Base-by-base conservation (phyloP, 768 basidiomycete genomes). In the Rhodotorula taiwanensis region DNA sequence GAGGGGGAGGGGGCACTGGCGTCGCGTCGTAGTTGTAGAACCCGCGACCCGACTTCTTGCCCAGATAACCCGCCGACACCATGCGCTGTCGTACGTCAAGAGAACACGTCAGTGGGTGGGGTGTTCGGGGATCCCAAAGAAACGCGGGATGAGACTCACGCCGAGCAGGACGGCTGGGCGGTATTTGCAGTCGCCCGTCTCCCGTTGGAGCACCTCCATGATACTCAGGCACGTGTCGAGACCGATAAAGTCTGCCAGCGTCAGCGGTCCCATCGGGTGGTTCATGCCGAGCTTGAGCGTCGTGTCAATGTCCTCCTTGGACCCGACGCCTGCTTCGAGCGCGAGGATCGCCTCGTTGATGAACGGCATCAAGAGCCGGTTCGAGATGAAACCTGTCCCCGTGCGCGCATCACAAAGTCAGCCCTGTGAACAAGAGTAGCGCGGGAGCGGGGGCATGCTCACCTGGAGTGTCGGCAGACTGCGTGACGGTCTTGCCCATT, bases 291-390 rank as follows among this genome's bases (percentile, higher is more conserved):
- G 79, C 73, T 85, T 87, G 53, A 97, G 82, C 0, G 92, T 97
- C 70, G 86, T 91, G 77, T 98, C 93, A 62, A 98, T 95, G 74
- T 97, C 91, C 54, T 95, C 90, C 27, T 88, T 83, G 4, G 88
- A 89, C 2, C 91, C 93, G n/a, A 85, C 82, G 3, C 92, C 93
- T 81, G 87, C 89, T 76, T 97, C 93, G 1, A 98, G 79, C 70
- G 85, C 86, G 84, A 94, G 87, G 69, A 97, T 89, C 0, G 93
- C 93, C 81, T 98, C 94, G 70, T 97, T 98, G 70, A 98, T 86
- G 77, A 92, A 97, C 3, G 94, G 94, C 89, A 97, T 97, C 48
- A 98, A 78, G 33, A 73, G 60, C 3, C 74, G 64, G 59, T 72
- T 73, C 10, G 68, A 60, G 42, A 72, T 62, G 60, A 73, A 73